Evolutionary conservation across 495 filamentous ascomycete genomes (phyloP).

Genomic region (Neurospora africana): DNA sequence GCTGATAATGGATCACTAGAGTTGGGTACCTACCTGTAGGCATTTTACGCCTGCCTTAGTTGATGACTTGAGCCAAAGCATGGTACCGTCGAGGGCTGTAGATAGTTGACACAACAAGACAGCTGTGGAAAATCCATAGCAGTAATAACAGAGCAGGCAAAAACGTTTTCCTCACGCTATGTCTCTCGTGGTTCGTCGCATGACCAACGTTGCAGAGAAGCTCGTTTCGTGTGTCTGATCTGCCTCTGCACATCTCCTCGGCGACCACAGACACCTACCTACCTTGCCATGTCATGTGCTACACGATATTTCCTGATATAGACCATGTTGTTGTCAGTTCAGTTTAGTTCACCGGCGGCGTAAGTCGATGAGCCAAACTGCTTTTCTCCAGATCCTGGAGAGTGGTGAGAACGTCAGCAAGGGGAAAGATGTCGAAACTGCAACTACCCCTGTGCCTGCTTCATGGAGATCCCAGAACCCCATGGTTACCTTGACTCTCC

Average conservation of each 20-base stretch:
- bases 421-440: background rate
- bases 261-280: background rate
- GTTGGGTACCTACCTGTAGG: too few species aligned
- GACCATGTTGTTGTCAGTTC: background rate
- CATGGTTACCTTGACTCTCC: constrained; percentile 17
- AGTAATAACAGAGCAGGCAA: background rate
- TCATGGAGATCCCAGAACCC: background rate
- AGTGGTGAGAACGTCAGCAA: background rate
- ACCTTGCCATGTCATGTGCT: background rate
- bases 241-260: background rate
- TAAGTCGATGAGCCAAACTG: background rate
- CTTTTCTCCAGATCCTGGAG: background rate
- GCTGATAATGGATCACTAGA: background rate
- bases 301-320: background rate
- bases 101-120: background rate
- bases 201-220: background rate
- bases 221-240: background rate
- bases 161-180: background rate
- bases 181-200: background rate
- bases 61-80: background rate
- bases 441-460: background rate
- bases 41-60: background rate
- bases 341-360: background rate
- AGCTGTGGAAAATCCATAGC: background rate
- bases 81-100: background rate